Evolutionary conservation across 1,284 basidiomycete genomes (phyloP).

Genomic region (Melampsora americana): DNA sequence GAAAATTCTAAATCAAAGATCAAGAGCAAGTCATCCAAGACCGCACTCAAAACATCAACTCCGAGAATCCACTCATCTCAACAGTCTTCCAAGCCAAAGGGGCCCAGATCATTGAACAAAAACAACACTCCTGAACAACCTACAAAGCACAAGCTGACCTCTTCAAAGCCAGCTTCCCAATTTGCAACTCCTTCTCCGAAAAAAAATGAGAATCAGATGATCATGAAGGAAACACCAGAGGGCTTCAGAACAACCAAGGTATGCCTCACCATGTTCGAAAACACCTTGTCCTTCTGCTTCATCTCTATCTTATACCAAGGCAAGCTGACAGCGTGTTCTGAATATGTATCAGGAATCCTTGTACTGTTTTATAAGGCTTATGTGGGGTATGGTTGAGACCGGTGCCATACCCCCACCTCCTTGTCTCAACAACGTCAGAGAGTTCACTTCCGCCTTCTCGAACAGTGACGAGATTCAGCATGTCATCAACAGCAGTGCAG

Average conservation of each 20-base stretch:
- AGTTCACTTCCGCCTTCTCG: neutral
- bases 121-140: no score
- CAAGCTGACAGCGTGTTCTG: neutral
- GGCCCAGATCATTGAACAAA: no score
- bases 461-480: neutral
- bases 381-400: neutral
- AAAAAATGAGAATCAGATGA: neutral
- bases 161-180: neutral
- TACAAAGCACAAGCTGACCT: no score
- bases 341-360: neutral
- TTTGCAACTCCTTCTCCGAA: neutral
- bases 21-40: no score
- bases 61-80: no score
- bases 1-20: no score
- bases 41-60: no score
- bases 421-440: neutral
- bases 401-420: neutral
- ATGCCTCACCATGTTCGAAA: neutral
- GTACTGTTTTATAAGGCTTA: neutral
- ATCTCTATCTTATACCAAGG: neutral
- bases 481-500: neutral
- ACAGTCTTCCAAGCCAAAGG: no score
- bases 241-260: neutral
- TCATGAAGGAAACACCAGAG: constrained; percentile 5
- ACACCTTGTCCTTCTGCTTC: neutral